Evolutionary conservation across 495 filamentous ascomycete genomes (phyloP).

Genomic region (Polyplosphaeria fusca): DNA sequence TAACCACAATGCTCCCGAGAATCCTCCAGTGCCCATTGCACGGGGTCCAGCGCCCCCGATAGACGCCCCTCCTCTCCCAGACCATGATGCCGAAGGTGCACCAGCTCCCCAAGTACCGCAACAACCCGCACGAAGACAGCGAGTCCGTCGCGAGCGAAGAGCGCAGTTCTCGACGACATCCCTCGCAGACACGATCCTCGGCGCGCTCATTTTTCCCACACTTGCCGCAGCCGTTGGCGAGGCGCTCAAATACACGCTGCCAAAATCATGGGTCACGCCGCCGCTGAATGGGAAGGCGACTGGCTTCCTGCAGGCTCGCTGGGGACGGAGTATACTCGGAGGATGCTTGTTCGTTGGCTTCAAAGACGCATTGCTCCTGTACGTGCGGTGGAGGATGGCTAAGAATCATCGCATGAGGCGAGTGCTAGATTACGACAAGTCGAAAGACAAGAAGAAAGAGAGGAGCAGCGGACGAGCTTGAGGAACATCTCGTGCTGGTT

Average conservation of each 20-base stretch:
- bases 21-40: constrained; percentile 28
- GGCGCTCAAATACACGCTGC: constrained; percentile 59
- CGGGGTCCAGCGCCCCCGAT: constrained; percentile 29
- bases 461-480: too few relatives aligned
- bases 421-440: constrained; percentile 61
- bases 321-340: constrained; percentile 76
- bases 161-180: constrained; percentile 52
- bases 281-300: constrained; percentile 37
- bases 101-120: constrained; percentile 26
- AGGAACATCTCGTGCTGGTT: too few relatives aligned
- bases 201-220: constrained; percentile 61
- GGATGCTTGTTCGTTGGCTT: constrained; percentile 77
- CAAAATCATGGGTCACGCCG: constrained; percentile 58
- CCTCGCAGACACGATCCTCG: constrained; percentile 56
- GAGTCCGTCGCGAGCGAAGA: constrained; percentile 34
- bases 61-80: constrained; percentile 15
- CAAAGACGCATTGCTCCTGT: constrained; percentile 71
- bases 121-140: constrained; percentile 15
- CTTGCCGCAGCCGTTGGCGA: constrained; percentile 66
- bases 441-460: constrained; percentile 11
- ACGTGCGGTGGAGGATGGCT: constrained; percentile 69
- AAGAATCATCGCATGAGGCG: constrained; percentile 63
- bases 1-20: constrained; percentile 26
- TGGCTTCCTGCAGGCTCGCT: constrained; percentile 68
- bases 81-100: constrained; percentile 5